Conservation (phyloP, 1,284 basidiomycete species). For the Amylostereum areolatum region DNA sequence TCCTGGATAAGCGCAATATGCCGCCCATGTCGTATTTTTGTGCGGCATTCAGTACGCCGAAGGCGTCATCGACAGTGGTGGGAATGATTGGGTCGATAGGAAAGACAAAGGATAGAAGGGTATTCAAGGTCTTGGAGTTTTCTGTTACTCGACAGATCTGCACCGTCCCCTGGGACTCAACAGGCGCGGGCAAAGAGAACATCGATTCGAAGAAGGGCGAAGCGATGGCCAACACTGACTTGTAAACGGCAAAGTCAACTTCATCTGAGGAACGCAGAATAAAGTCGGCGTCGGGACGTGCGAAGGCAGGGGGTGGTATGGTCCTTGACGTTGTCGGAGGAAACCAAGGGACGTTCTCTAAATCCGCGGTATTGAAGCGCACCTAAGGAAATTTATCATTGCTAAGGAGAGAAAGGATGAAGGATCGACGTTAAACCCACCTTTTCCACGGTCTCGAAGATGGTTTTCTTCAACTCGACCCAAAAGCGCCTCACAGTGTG, state of each 20-base stretch:
- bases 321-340: too few species aligned
- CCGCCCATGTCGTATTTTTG: neutral
- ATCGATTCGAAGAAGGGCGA: constrained; percentile 3
- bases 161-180: neutral
- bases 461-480: too few species aligned
- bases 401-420: too few species aligned
- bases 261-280: constrained; percentile 6
- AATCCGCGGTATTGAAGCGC: too few species aligned
- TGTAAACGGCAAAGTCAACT: constrained; percentile 3
- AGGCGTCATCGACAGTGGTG: neutral
- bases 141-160: neutral
- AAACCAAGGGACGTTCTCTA: too few species aligned
- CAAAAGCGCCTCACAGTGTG: too few species aligned
- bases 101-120: neutral
- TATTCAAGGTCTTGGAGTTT: neutral
- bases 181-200: neutral
- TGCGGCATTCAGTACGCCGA: neutral
- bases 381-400: too few species aligned
- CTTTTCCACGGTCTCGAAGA: too few species aligned
- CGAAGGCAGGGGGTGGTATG: neutral
- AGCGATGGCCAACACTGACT: neutral
- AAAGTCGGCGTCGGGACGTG: neutral
- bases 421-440: too few species aligned
- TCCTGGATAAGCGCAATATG: too few species aligned
- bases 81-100: neutral